Percentiles rank a stretch among this genome's conserved stretches.
These are phyloP conservation scores for Parachlorella kessleri DNA, from an alignment of 139 green algal genomes.

Conservation along the genomic window DNA sequence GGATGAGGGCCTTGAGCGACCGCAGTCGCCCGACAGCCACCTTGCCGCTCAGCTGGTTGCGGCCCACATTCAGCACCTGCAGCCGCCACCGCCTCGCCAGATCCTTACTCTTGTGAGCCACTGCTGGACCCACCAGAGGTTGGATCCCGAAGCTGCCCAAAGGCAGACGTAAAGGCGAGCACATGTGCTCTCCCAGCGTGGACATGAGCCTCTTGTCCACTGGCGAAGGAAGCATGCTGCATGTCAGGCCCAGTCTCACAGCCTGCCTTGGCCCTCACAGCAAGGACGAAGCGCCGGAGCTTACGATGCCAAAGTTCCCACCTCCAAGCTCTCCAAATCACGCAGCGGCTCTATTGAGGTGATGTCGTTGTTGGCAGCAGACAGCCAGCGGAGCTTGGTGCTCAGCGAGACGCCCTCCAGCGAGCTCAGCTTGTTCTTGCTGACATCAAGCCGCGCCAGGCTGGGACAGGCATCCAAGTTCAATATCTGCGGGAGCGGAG, in stretches of 20 bases:
- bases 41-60: constrained; percentile 42
- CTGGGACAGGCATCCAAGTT: constrained; percentile 20
- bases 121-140: too few relatives aligned
- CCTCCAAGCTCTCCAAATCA: constrained; percentile 19
- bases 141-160: too few relatives aligned
- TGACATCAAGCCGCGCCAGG: constrained; percentile 26
- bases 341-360: constrained; percentile 2
- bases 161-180: too few relatives aligned
- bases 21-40: constrained; percentile 30
- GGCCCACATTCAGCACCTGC: constrained; percentile 38
- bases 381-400: constrained; percentile 34
- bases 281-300: too few relatives aligned
- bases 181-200: too few relatives aligned
- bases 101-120: too few relatives aligned
- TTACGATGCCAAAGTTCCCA: too few relatives aligned
- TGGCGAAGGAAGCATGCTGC: too few relatives aligned
- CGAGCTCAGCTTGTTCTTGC: constrained; percentile 21
- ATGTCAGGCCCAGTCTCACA: too few relatives aligned
- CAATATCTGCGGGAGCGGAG: constrained; percentile 26
- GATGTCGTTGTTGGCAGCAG: constrained; percentile 14
- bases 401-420: constrained; percentile 14
- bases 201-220: too few relatives aligned
- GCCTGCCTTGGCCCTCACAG: too few relatives aligned
- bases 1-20: constrained; percentile 40
- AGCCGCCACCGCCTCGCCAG: too few relatives aligned